A percentile compares a stretch with the other conserved stretches of the same genome.
phyloP scores from a whole-genome alignment of 1,284 basidiomycete species.

The Boletus hoseneyae region DNA sequence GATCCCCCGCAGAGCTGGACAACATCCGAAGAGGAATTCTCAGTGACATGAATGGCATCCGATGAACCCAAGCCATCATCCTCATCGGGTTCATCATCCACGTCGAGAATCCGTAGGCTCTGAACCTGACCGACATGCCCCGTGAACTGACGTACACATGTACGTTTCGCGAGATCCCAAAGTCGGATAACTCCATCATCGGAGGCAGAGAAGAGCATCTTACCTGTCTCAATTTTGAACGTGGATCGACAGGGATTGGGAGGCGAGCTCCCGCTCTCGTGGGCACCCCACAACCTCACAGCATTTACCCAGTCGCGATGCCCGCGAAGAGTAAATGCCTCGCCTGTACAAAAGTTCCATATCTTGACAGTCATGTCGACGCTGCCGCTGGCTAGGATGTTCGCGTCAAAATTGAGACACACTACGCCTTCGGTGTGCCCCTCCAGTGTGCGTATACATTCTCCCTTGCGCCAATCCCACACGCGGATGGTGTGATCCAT shows the following conservation, averaged over 20 bases:
- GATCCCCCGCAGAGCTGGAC: conserved; percentile 14
- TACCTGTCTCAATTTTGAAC: conserved; percentile 68
- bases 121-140: conserved; percentile 97
- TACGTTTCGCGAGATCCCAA: conserved; percentile 85
- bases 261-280: conserved; percentile 40
- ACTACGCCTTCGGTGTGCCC: conserved; percentile 94
- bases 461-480: conserved; percentile 97
- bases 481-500: conserved; percentile 97
- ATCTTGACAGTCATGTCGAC: conserved; percentile 90
- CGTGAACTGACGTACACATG: conserved; percentile 81
- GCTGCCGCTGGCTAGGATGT: conserved; percentile 88
- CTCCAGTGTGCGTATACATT: conserved; percentile 81
- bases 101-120: conserved; percentile 76
- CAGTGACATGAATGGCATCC: conserved; percentile 13
- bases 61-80: conserved; percentile 13
- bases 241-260: conserved; percentile 33
- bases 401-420: conserved; percentile 89
- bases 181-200: conserved; percentile 93
- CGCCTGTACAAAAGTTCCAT: conserved; percentile 93
- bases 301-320: conserved; percentile 98
- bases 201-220: conserved; percentile 95
- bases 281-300: conserved; percentile 89
- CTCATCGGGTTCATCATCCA: conserved; percentile 48
- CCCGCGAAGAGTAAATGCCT: conserved; percentile 89
- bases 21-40: conserved; percentile 19